Evolutionary conservation across 2,329 filamentous ascomycete species (phyloP), one percentile per base, ranked within the genome.

Genomic region (Pyrenophora teres): DNA sequence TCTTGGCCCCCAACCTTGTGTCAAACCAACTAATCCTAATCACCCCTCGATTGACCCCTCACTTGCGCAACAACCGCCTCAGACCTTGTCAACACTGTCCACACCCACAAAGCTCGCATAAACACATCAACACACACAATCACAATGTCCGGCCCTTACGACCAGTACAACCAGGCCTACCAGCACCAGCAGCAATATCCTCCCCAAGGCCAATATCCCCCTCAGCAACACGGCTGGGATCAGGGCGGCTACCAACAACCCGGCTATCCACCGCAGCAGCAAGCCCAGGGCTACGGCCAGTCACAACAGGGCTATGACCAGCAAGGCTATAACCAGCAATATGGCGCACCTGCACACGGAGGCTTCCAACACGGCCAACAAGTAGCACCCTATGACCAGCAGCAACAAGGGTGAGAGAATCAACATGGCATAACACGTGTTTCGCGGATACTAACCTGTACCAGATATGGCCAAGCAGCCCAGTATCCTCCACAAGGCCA

Each of bases 71-170:
- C 21, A 27, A 30, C 27, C 10, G 7, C 10, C 27, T 5, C 27
- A 9, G 23, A 25, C 10, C 8, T 30, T 12, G 9, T 13, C 27
- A 10, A 30, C 27, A 18, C 31, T 40, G 18, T 18, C 33, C 25
- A 31, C 41, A 19, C 33, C 30, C 13, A 30, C 18, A n/a, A 25
- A 31, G 21, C 18, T 32, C 13, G 35, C 39, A 44, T 46, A 37
- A 45, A 36, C 53, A 46, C 36, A 35, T 47, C 46, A 21, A 21
- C 15, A 21, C 19, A 45, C 47, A 54, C 37, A 39, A 38, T 38
- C 59, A 70, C 32, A 50, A 83, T 83, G 81, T 81, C 80, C 13
- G 79, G 79, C 52, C 78, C 78, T 32, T 82, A 82, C 74, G 75
- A 80, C 57, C 73, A 77, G 50, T 75, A 76, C 58, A 65, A 68